Evolutionary conservation across 768 basidiomycete genomes (phyloP).

Genomic region (Austroboletus festivus): DNA sequence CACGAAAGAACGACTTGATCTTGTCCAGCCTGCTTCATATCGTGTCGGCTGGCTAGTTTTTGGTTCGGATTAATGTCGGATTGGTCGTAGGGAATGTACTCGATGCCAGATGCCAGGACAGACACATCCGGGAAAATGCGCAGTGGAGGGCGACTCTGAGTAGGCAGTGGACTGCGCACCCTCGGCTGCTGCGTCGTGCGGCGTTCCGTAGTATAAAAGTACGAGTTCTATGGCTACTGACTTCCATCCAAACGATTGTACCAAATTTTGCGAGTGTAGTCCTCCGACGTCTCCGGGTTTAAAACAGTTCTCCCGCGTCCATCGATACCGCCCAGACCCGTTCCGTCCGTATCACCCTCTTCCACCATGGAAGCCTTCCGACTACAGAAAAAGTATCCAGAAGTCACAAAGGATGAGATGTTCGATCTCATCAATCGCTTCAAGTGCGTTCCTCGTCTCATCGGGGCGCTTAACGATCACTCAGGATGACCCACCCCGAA

Average conservation of each 20-base stretch:
- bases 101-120: too few species aligned
- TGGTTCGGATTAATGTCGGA: too few species aligned
- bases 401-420: constrained; percentile 91
- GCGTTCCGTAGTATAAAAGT: neutral
- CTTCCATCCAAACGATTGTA: too few species aligned
- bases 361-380: constrained; percentile 73
- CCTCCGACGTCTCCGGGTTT: constrained; percentile 11
- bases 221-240: neutral
- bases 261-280: too few species aligned
- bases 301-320: constrained; percentile 5
- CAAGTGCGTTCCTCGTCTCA: constrained; percentile 62
- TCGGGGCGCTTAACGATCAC: neutral
- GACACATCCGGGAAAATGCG: neutral
- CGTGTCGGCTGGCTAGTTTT: too few species aligned
- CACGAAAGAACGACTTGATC: too few species aligned
- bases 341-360: constrained; percentile 16
- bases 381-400: constrained; percentile 89
- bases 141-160: neutral
- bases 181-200: neutral
- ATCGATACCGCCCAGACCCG: constrained; percentile 9
- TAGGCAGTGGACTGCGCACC: neutral
- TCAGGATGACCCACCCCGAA: constrained; percentile 6
- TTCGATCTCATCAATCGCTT: constrained; percentile 91
- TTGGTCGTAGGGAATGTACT: too few species aligned
- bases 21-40: too few species aligned